These are phyloP conservation scores for Epicoccum nigrum DNA, from an alignment of 2,329 filamentous ascomycete species.

Conservation along the genomic window DNA sequence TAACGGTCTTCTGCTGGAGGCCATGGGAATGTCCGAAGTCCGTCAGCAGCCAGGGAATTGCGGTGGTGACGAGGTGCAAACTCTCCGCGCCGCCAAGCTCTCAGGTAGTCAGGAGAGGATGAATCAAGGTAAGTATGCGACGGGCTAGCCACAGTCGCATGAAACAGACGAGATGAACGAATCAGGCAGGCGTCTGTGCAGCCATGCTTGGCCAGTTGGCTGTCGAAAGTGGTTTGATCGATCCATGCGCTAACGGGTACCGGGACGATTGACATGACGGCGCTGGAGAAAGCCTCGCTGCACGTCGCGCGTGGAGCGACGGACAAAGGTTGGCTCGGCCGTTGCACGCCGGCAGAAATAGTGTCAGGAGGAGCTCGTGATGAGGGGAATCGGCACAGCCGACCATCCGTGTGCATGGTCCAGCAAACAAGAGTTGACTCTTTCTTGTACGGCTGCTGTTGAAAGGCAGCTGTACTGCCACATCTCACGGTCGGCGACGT, in stretches of 20 bases:
- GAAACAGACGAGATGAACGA: constrained; percentile 24
- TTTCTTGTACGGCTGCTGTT: too few relatives aligned
- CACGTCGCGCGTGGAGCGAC: constrained; percentile 25
- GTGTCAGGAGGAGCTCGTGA: constrained; percentile 5
- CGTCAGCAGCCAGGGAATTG: constrained; percentile 17
- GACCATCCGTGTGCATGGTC: constrained; percentile 17
- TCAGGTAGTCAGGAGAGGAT: constrained; percentile 14
- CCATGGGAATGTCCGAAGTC: constrained; percentile 9
- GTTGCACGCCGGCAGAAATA: constrained; percentile 11
- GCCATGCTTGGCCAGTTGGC: constrained; percentile 17
- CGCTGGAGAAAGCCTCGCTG: constrained; percentile 26
- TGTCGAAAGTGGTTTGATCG: constrained; percentile 22
- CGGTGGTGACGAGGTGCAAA: constrained; percentile 12
- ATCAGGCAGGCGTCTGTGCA: constrained; percentile 17
- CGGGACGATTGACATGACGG: constrained; percentile 24
- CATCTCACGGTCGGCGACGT: neutral
- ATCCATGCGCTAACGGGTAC: constrained; percentile 22
- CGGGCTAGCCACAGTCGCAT: constrained; percentile 19
- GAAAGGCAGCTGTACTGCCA: too few relatives aligned
- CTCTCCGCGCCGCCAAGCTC: constrained; percentile 10
- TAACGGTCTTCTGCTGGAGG: neutral
- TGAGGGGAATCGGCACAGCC: constrained; percentile 5
- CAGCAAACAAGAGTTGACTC: too few relatives aligned
- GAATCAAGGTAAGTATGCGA: constrained; percentile 16
- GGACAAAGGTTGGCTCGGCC: constrained; percentile 14